phyloP scores from a whole-genome alignment of 441 rosid species.

The Pelargonium fulgidum region DNA sequence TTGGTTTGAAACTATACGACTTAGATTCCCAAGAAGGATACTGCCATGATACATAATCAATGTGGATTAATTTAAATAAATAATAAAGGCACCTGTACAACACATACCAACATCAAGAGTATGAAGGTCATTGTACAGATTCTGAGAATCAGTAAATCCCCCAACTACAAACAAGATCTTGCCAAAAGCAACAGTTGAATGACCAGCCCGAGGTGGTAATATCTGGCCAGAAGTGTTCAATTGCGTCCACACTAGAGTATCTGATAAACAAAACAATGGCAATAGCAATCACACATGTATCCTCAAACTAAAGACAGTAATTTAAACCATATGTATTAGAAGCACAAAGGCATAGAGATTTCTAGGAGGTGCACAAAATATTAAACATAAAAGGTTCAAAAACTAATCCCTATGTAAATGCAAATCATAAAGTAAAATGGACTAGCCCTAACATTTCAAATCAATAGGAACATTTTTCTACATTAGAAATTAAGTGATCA shows the following conservation, averaged over 20 bases:
- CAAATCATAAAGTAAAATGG: background rate
- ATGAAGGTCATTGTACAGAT: slow-evolving; percentile 68
- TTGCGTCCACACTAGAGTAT: slow-evolving; percentile 84
- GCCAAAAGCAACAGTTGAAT: slow-evolving; percentile 76
- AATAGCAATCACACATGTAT: slow-evolving; percentile 13
- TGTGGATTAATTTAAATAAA: background rate
- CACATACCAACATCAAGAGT: slow-evolving; percentile 83
- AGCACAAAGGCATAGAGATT: background rate
- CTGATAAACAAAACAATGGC: slow-evolving; percentile 31
- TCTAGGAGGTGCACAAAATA: background rate
- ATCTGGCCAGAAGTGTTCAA: slow-evolving; percentile 61
- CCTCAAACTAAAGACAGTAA: slow-evolving; percentile 12
- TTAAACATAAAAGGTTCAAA: background rate
- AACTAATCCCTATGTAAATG: background rate
- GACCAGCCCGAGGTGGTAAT: slow-evolving; percentile 92
- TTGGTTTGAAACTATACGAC: background rate
- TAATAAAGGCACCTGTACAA: slow-evolving; percentile 10
- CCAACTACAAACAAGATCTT: slow-evolving; percentile 83
- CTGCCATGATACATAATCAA: background rate
- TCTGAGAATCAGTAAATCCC: slow-evolving; percentile 86
- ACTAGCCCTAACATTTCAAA: slow-evolving; percentile 1
- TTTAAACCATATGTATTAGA: background rate
- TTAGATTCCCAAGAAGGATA: background rate
- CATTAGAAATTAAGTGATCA: background rate
- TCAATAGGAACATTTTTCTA: background rate